phyloP scores from a whole-genome alignment of 306 rosid species.

The Dalbergia cultrata region DNA sequence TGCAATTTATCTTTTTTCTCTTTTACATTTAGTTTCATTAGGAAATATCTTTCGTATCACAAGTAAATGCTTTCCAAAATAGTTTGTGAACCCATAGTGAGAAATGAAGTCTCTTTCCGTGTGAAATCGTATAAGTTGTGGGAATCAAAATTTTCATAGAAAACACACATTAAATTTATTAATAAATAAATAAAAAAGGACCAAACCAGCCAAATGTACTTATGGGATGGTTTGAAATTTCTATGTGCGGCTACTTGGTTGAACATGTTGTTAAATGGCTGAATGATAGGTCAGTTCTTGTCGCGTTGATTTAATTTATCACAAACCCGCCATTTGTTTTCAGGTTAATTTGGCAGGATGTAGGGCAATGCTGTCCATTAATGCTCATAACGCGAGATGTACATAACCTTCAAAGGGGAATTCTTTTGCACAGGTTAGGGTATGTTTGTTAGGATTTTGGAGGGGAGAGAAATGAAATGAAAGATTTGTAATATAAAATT shows the following conservation, averaged over 20 bases:
- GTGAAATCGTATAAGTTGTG: no score
- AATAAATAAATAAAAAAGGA: background rate
- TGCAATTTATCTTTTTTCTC: no score
- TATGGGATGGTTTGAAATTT: constrained; percentile 27
- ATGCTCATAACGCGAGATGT: background rate
- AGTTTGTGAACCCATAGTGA: no score
- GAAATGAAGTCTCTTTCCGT: no score
- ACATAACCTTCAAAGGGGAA: background rate
- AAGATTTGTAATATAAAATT: no score
- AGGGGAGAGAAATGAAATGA: no score
- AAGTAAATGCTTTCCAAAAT: no score
- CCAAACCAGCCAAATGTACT: background rate
- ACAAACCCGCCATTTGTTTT: constrained; percentile 7
- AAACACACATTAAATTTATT: no score
- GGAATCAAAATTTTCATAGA: no score
- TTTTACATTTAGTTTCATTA: no score
- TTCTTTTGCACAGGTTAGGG: background rate
- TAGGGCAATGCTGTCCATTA: background rate
- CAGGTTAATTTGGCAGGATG: background rate
- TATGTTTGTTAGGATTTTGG: no score
- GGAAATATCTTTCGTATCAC: no score
- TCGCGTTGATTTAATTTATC: background rate
- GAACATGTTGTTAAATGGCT: background rate
- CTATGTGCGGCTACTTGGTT: constrained; percentile 42
- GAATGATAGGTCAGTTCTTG: constrained; percentile 14